Evolutionary conservation across 108 stramenopile species (phyloP), one percentile per base, ranked within the genome.

Genomic region (Craspedostauros australis): DNA sequence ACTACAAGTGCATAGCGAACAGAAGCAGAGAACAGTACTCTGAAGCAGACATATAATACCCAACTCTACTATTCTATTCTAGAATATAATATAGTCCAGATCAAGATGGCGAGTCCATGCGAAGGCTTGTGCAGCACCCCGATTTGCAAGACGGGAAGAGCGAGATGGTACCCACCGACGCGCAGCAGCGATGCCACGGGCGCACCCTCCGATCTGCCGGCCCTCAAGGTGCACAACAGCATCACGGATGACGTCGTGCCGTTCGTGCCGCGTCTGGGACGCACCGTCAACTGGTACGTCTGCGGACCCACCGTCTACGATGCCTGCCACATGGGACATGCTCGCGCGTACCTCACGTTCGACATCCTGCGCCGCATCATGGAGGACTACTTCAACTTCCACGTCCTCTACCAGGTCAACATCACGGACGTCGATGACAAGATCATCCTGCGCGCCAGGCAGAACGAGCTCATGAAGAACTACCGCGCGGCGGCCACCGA

Each of bases 291-390:
- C 6, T 70, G 68, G 68, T 89, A 94, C 74, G 91, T 78, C 53
- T 99, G 99, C 60, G 99, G 99, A 7, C 99, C 99, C 0, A 99
- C 99, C 20, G 99, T 99, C 5, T 99, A 99, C 57, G 99, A 83
- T 57, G 68, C 76, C 19, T 68, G 83, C 46, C 99, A 99, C 61
- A 86, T 99, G 75, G 98, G 98, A 0, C 98, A 99, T 59, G 99
- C 99, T 0, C 70, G 99, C 22, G 96, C 99, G 1, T 99, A 99
- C 75, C 72, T 99, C 8, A 66, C 74, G 11, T 95, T 99, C 46
- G 99, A 99, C 62, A 95, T 98, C 39, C 72, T 99, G 51, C 86
- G 99, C 39, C 88, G 99, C 7, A 91, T 98, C 60, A 79, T 98
- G 79, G 59, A 74, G 36, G 92, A 96, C 55, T 91, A 95, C 61